Percentiles rank a stretch among this genome's conserved stretches.
phyloP scores from a whole-genome alignment of 306 rosid genomes.

The Acacia confusa region DNA sequence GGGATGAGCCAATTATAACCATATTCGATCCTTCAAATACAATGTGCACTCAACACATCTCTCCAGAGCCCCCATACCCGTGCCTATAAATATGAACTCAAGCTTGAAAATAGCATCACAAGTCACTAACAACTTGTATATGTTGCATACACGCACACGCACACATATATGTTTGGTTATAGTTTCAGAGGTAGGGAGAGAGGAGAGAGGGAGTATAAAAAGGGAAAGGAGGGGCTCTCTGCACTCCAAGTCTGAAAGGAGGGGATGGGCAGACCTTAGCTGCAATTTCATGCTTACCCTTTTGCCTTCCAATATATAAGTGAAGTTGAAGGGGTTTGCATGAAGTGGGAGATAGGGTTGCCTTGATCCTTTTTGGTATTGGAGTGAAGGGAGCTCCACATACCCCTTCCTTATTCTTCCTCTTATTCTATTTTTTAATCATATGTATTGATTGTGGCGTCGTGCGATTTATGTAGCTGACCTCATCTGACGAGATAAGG shows the following conservation, averaged over 20 bases:
- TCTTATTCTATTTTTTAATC: too few species aligned
- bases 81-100: too few species aligned
- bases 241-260: constrained; percentile 48
- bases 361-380: constrained; percentile 2
- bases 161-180: background rate
- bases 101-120: background rate
- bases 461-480: rapidly evolving
- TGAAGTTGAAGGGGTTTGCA: background rate
- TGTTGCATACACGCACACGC: too few species aligned
- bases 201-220: background rate
- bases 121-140: too few species aligned
- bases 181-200: background rate
- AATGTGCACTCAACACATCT: too few species aligned
- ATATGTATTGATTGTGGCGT: too few species aligned
- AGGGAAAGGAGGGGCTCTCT: constrained; percentile 37
- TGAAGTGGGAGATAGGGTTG: background rate
- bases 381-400: constrained; percentile 22
- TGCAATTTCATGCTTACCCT: constrained; percentile 56
- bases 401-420: background rate
- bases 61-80: too few species aligned
- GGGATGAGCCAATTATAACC: too few species aligned
- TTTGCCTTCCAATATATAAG: constrained; percentile 15
- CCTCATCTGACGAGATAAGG: too few species aligned
- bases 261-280: constrained; percentile 37
- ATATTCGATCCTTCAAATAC: too few species aligned